Percentiles rank a stretch among this genome's conserved stretches.
These are phyloP conservation scores for Xylaria flabelliformis DNA, from an alignment of 495 filamentous ascomycete species.

Conservation along the genomic window DNA sequence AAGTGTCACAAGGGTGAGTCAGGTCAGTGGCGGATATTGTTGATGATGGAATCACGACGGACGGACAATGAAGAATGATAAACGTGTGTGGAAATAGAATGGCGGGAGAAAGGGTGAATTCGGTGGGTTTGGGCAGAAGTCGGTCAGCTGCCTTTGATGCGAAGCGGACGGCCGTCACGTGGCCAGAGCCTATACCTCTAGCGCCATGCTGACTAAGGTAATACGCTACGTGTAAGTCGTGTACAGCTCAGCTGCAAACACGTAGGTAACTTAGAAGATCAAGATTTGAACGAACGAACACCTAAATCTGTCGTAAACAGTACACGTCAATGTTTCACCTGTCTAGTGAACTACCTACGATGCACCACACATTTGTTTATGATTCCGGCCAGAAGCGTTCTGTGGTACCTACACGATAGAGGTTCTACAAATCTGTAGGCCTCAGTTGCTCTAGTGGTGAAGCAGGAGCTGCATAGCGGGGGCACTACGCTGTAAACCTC, in stretches of 20 bases:
- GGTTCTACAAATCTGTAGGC: background rate
- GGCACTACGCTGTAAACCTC: conserved; percentile 16
- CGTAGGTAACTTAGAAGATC: background rate
- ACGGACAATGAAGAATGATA: conserved; percentile 21
- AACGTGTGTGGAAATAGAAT: conserved; percentile 26
- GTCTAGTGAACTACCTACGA: background rate
- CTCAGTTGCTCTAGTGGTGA: background rate
- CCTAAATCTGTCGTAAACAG: background rate
- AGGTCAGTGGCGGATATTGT: conserved; percentile 15
- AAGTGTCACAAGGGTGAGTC: conserved; percentile 1
- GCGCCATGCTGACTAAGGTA: background rate
- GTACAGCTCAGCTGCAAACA: background rate
- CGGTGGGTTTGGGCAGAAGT: conserved; percentile 16
- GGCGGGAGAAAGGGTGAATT: conserved; percentile 23
- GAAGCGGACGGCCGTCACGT: background rate
- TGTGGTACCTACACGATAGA: background rate
- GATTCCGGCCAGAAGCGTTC: background rate
- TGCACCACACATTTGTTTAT: background rate
- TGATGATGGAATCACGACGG: conserved; percentile 8
- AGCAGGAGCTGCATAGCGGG: conserved; percentile 24
- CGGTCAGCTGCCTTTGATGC: conserved; percentile 16
- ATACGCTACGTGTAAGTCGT: background rate
- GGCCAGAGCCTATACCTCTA: background rate
- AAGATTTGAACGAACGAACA: background rate
- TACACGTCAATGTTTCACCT: background rate